Conservation (phyloP, 305 asterid genomes). For the Salvia sclarea region DNA sequence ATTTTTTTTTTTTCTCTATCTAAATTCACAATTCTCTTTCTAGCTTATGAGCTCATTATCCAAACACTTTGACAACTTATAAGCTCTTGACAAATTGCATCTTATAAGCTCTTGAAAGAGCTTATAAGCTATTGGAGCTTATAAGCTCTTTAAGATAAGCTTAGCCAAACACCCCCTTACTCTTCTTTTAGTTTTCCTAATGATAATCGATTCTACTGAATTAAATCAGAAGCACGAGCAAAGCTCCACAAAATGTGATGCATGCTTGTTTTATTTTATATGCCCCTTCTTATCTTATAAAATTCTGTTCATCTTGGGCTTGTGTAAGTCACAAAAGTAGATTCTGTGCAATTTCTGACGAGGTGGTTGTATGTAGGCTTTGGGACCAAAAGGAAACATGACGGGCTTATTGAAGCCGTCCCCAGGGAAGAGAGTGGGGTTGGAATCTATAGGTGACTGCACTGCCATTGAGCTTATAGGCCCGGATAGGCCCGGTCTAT, state of each 20-base stretch:
- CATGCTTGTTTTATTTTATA: background rate
- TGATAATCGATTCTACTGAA: conserved; percentile 10
- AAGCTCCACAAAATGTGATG: background rate
- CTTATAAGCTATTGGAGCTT: too few species aligned
- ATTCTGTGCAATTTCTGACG: too few species aligned
- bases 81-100: too few species aligned
- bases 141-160: too few species aligned
- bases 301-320: background rate
- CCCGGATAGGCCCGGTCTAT: conserved; percentile 84
- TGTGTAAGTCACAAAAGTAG: too few species aligned
- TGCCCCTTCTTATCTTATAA: background rate
- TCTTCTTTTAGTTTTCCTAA: conserved; percentile 6
- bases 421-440: conserved; percentile 68
- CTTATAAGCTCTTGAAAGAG: too few species aligned
- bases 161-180: too few species aligned
- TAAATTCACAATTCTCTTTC: too few species aligned
- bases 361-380: too few species aligned
- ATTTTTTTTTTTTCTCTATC: too few species aligned
- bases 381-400: conserved; percentile 81
- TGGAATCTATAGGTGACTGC: conserved; percentile 63
- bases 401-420: conserved; percentile 59
- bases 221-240: background rate
- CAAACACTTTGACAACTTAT: too few species aligned
- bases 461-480: conserved; percentile 89
- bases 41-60: too few species aligned